These are phyloP conservation scores for Tuber microsphaerosporum DNA, from an alignment of 495 filamentous ascomycete genomes.

Conservation along the genomic window DNA sequence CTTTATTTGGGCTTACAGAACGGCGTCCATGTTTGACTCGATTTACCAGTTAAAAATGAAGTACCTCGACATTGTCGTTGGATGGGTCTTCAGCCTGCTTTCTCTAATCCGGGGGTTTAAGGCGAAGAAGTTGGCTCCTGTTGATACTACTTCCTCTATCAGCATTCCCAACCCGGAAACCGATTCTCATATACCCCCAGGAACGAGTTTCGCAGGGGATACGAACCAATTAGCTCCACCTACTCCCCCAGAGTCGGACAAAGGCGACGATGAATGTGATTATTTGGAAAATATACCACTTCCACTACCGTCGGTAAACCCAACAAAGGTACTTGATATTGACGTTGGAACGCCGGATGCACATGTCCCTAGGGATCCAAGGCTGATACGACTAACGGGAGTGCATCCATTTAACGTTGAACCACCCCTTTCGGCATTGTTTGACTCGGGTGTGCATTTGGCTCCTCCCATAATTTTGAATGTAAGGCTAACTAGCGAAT, in stretches of 20 bases:
- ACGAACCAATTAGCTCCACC: conserved; percentile 20
- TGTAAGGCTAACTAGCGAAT: conserved; percentile 13
- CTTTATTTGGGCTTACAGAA: neutral
- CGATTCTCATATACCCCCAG: neutral
- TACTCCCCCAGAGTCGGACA: conserved; percentile 33
- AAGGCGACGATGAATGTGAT: conserved; percentile 42
- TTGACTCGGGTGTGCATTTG: conserved; percentile 56
- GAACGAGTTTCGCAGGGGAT: neutral
- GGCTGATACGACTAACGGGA: conserved; percentile 82
- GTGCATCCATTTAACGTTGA: conserved; percentile 94
- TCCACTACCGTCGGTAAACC: conserved; percentile 60
- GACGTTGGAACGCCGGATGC: conserved; percentile 78
- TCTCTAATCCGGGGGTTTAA: conserved; percentile 2
- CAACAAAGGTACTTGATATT: conserved; percentile 59
- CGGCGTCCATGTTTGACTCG: neutral
- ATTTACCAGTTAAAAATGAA: conserved; percentile 9
- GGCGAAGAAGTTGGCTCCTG: neutral
- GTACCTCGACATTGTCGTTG: conserved; percentile 7
- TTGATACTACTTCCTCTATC: neutral
- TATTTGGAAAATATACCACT: conserved; percentile 49
- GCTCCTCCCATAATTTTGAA: neutral
- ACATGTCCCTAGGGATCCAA: conserved; percentile 79
- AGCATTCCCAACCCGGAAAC: neutral
- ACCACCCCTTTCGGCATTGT: conserved; percentile 71
- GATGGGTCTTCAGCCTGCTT: conserved; percentile 10